Conservation (phyloP, 2,329 filamentous ascomycete genomes). For the Mycosphaerelloides madeirae region DNA sequence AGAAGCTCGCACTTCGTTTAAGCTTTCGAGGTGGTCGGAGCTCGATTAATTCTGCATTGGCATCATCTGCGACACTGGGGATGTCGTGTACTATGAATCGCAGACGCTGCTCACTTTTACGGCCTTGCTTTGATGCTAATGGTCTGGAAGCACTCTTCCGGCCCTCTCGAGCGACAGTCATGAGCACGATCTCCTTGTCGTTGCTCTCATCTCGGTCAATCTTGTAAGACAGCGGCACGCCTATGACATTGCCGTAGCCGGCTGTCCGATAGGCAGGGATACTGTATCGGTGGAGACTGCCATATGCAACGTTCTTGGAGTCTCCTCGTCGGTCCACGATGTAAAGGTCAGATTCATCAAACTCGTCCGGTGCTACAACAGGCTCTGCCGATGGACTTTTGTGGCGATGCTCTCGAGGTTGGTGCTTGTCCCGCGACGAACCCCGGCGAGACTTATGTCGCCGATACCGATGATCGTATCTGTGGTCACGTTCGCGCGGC, state of each 20-base stretch:
- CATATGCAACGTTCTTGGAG: constrained; percentile 67
- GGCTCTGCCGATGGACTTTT: neutral
- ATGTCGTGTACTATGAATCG: constrained; percentile 7
- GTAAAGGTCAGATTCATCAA: constrained; percentile 43
- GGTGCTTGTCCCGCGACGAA: neutral
- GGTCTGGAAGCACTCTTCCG: constrained; percentile 4
- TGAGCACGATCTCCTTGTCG: constrained; percentile 34
- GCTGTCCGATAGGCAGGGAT: constrained; percentile 66
- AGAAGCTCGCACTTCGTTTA: constrained; percentile 14
- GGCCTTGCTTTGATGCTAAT: constrained; percentile 14
- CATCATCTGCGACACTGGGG: constrained; percentile 1
- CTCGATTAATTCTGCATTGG: constrained; percentile 16
- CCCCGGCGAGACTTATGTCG: neutral
- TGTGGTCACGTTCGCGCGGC: constrained; percentile 1
- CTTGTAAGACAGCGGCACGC: constrained; percentile 54
- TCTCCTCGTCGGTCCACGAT: constrained; percentile 72
- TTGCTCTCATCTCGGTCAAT: constrained; percentile 63
- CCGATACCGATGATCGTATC: constrained; percentile 1
- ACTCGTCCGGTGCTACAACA: constrained; percentile 10
- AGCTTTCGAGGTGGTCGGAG: constrained; percentile 16
- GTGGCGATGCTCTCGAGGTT: neutral
- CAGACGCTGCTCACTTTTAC: constrained; percentile 3
- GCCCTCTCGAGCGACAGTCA: neutral
- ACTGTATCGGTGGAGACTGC: constrained; percentile 64
- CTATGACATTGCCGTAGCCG: constrained; percentile 67